These are phyloP conservation scores for Aphanomyces cochlioides DNA, from an alignment of 352 stramenopile species.

Conservation along the genomic window DNA sequence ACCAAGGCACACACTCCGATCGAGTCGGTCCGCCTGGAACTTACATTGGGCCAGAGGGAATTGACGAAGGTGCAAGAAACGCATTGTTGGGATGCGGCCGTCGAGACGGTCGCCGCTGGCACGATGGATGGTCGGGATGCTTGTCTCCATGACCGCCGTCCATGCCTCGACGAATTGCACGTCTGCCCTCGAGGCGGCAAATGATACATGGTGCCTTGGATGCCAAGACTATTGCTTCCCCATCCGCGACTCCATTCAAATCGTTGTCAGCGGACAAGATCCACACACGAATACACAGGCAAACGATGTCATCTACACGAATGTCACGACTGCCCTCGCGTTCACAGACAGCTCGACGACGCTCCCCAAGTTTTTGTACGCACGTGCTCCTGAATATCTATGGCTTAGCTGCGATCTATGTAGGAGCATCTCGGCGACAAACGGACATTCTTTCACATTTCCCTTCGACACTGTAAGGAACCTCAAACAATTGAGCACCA, in stretches of 20 bases:
- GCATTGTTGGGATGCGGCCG: background rate
- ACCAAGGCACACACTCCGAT: background rate
- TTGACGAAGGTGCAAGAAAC: background rate
- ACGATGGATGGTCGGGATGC: background rate
- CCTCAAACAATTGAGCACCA: slow-evolving; percentile 1
- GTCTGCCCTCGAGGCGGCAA: background rate
- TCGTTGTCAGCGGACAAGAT: background rate
- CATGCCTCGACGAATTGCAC: background rate
- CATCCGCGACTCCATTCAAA: background rate
- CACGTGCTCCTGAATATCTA: background rate
- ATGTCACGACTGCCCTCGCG: background rate
- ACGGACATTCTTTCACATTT: background rate
- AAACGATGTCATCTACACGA: slow-evolving; percentile 13
- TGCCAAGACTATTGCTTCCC: background rate
- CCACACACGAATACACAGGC: background rate
- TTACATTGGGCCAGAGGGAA: background rate
- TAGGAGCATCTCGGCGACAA: slow-evolving; percentile 17
- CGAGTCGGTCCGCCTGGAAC: background rate
- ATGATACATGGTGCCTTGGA: background rate
- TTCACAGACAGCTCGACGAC: background rate
- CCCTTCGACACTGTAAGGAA: slow-evolving; percentile 13
- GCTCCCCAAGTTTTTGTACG: slow-evolving; percentile 18
- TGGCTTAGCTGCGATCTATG: background rate
- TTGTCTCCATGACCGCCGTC: background rate
- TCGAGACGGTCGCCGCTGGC: background rate